phyloP scores from a whole-genome alignment of 2,329 filamentous ascomycete genomes.

The Cordyceps pruinosa region DNA sequence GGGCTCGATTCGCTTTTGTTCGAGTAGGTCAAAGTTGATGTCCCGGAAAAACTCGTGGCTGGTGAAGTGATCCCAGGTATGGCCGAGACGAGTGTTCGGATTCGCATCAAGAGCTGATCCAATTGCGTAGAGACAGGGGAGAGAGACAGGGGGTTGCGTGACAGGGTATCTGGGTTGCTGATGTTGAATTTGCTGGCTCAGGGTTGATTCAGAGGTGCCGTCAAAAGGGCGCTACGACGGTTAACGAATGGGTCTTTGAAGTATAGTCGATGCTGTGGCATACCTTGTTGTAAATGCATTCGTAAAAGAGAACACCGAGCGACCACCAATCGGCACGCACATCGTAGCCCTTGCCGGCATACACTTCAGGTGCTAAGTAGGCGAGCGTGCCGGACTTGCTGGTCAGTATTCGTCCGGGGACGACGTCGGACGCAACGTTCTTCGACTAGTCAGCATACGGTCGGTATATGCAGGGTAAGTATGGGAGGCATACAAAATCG shows the following conservation, averaged over 20 bases:
- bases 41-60: constrained; percentile 82
- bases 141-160: constrained; percentile 82
- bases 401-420: constrained; percentile 72
- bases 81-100: constrained; percentile 74
- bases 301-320: constrained; percentile 93
- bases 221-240: constrained; percentile 76
- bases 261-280: constrained; percentile 16
- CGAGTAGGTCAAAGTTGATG: constrained; percentile 77
- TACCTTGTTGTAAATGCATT: constrained; percentile 99
- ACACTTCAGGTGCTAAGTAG: constrained; percentile 93
- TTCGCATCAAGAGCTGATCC: constrained; percentile 76
- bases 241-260: not conserved
- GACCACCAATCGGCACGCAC: constrained; percentile 98
- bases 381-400: constrained; percentile 96
- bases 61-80: constrained; percentile 77
- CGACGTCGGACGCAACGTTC: constrained; percentile 95
- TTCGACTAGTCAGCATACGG: constrained; percentile 33
- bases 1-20: constrained; percentile 81
- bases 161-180: constrained; percentile 76
- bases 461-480: too few species aligned
- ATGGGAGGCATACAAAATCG: constrained; percentile 68
- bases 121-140: constrained; percentile 84
- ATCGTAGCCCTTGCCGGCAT: constrained; percentile 81
- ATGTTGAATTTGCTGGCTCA: constrained; percentile 75
- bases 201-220: constrained; percentile 72